Evolutionary conservation across 1,139 yeast species (phyloP).

Genomic region (Yueomyces sp.): DNA sequence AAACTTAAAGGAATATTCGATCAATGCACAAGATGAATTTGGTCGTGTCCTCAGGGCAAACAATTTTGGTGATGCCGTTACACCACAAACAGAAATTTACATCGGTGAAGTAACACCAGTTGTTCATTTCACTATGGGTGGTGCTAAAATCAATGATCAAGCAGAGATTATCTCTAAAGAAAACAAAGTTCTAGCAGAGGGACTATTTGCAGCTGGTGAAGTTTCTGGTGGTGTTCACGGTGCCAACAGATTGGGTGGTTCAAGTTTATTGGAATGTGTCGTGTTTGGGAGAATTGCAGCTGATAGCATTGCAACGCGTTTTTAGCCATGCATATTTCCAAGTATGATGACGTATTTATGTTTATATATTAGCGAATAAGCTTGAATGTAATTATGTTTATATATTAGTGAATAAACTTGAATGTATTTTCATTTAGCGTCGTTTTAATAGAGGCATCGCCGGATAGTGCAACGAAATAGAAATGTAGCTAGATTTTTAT

Average conservation of each 20-base stretch:
- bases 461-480: too few relatives aligned
- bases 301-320: conserved; percentile 8
- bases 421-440: too few relatives aligned
- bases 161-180: conserved; percentile 38
- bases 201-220: conserved; percentile 69
- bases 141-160: conserved; percentile 51
- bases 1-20: conserved; percentile 36
- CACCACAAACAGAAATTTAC: conserved; percentile 16
- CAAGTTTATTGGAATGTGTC: conserved; percentile 65
- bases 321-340: too few relatives aligned
- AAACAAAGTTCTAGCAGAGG: conserved; percentile 34
- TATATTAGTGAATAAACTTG: too few relatives aligned
- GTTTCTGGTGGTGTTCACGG: conserved; percentile 81
- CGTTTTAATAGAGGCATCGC: too few relatives aligned
- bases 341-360: too few relatives aligned
- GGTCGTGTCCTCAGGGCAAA: conserved; percentile 23
- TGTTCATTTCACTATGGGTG: conserved; percentile 82
- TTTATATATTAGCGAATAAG: too few relatives aligned
- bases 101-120: conserved; percentile 51
- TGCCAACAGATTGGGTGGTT: conserved; percentile 63
- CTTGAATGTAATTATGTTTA: too few relatives aligned
- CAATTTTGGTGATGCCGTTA: conserved; percentile 14
- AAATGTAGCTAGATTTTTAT: too few relatives aligned
- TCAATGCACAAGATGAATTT: conserved; percentile 17
- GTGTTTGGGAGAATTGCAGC: conserved; percentile 52